Evolutionary conservation across 441 rosid species (phyloP), one percentile per base, ranked within the genome.

Genomic region (Pelargonium cotyledonis): DNA sequence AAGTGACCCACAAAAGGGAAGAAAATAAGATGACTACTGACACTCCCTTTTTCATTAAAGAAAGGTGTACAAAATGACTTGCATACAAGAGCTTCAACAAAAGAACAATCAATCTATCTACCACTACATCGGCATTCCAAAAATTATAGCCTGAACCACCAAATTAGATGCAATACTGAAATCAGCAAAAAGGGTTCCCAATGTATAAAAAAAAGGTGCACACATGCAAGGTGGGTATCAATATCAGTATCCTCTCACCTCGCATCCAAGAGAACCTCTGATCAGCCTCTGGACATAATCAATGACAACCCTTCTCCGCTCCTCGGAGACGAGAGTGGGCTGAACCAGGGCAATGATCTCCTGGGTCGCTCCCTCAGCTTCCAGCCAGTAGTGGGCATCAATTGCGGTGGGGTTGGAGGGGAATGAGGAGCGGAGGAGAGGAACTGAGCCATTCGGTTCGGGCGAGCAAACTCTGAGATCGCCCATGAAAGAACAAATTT

Each of bases 261-360:
- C 89, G 75, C 88, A 89, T 60, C 86, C 79, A 76, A 86, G 81
- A 70, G 79, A 72, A 60, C 21, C 70, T 70, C 72, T 73, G 74
- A 92, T 75, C 10, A 92, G 81, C 71, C 90, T 68, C 78, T 85
- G 92, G 63, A 92, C 88, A 75, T 84, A 92, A 72, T 81, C 83
- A 43, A 89, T 86, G 15, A 89, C 96, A 40, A 88, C 85, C 80
- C 80, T 86, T 70, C 98, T 78, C 78, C 91, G 81, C 79, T 83
- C 82, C 80, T 88, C 93, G 3, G 96, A 90, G 12, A 82, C 86
- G 65, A 67, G 70, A 63, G 88, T 86, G 7, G 97, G 95, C 70
- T 85, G 97, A 60, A 89, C 90, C 79, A 77, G 83, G 21, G 85
- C 81, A 49, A 89, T 88, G 70, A 91, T 89, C 43, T 68, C 82